Evolutionary conservation across 306 rosid species (phyloP), one percentile per base, ranked within the genome.

Genomic region (apple (Malus domestica)): DNA sequence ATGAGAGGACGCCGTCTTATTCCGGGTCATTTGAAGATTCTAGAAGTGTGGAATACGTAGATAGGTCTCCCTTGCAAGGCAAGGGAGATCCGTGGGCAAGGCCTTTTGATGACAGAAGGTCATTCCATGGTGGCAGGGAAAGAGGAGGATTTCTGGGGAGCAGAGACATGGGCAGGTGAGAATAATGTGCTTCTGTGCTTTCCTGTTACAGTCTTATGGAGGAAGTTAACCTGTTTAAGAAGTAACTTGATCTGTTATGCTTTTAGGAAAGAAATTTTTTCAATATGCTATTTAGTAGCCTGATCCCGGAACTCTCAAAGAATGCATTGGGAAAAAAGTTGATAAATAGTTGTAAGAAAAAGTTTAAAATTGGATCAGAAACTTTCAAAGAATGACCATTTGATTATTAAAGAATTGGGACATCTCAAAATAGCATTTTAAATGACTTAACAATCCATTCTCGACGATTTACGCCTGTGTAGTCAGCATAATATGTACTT

Each of bases 21-120:
- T 88, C 96, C 71, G 92, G 97, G 68, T 86, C 96, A 65, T 76
- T 83, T 81, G 98, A 92, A 49, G 97, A 96, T 72, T 83, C 90
- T 30, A 89, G 91, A 87, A 90, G 85, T 66, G 66, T 55, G 69
- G 98, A 89, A 67, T 86, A 76, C 70, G 29, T 80, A 14, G 98
- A 96, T 79, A 86, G 96, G 74, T 97, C 97, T 73, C 90, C 72
- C 62, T 92, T 93, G 22, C 97, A 90, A 25, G 98, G 97, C 78
- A 87, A 85, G 22, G 89, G 89, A 46, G 98, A 95, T 88, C 45
- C 29, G n/a, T 90, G 91, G 93, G 25, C 73, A 25, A 86, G 87
- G 80, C 90, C 90, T 72, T 76, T 74, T 67, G 99, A 95, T 62
- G 97, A 92, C 78, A 87, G 90, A 88, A 92, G 89, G 85, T 80